These are phyloP conservation scores for Macaranga tanarius DNA, from an alignment of 441 rosid species.

Conservation along the genomic window DNA sequence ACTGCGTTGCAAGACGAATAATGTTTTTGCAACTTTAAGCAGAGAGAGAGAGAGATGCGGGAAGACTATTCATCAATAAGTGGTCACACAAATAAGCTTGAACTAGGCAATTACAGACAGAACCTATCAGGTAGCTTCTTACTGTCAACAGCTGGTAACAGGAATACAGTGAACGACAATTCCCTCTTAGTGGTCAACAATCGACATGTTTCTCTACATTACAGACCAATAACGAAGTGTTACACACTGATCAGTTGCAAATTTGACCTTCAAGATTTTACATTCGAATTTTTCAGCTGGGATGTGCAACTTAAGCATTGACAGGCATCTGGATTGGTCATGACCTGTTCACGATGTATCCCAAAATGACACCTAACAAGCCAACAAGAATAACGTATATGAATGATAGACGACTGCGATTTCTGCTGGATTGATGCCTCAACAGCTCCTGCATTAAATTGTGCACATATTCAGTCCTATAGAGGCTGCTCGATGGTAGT, in stretches of 20 bases:
- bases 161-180: neutral
- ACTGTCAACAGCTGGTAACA: neutral
- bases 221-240: conserved; percentile 22
- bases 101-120: conserved; percentile 16
- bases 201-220: conserved; percentile 17
- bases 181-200: conserved; percentile 16
- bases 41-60: neutral
- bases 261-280: conserved; percentile 21
- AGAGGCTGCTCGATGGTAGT: neutral
- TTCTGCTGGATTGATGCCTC: conserved; percentile 45
- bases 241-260: conserved; percentile 13
- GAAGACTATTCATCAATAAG: neutral
- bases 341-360: conserved; percentile 54
- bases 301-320: neutral
- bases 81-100: conserved; percentile 8
- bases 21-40: neutral
- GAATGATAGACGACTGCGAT: conserved; percentile 38
- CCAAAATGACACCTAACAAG: conserved; percentile 58
- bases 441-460: conserved; percentile 55
- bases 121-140: conserved; percentile 6
- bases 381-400: conserved; percentile 48
- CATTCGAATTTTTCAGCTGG: conserved; percentile 14
- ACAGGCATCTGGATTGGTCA: conserved; percentile 24
- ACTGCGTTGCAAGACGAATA: neutral
- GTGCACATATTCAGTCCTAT: neutral